Percentiles rank a stretch among this genome's conserved stretches.
Evolutionary conservation across 768 basidiomycete genomes (phyloP).

Genomic region (Austroboletus eburneus): DNA sequence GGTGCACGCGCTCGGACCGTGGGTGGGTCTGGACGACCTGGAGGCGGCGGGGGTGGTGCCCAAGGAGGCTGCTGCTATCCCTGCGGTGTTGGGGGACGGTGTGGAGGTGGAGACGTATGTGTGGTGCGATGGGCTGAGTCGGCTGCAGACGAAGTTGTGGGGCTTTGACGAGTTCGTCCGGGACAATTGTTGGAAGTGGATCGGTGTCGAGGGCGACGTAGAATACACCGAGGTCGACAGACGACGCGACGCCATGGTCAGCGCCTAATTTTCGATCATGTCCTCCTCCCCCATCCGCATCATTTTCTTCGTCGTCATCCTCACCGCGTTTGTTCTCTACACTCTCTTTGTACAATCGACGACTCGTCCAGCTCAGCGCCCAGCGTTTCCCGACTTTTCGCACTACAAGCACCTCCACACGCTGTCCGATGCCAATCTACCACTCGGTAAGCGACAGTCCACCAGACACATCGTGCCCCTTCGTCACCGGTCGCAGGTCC

Average conservation of each 20-base stretch:
- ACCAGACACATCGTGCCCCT: not conserved
- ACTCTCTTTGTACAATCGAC: too few species aligned
- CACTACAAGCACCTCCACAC: constrained; percentile 41
- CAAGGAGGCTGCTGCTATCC: constrained; percentile 39
- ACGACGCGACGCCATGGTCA: too few species aligned
- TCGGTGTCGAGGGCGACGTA: constrained; percentile 38
- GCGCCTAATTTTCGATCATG: too few species aligned
- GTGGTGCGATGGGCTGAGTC: constrained; percentile 42
- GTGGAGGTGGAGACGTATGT: constrained; percentile 71
- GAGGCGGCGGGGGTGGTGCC: constrained; percentile 33
- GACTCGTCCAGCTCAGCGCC: constrained; percentile 29
- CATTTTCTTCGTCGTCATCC: constrained; percentile 7
- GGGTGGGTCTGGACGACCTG: constrained; percentile 30
- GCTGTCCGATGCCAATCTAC: constrained; percentile 48
- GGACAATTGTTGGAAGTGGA: constrained; percentile 78
- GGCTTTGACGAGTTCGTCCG: constrained; percentile 75
- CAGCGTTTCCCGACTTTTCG: constrained; percentile 50
- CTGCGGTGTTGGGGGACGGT: constrained; percentile 32
- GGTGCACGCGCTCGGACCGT: constrained; percentile 52
- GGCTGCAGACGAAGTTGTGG: constrained; percentile 66
- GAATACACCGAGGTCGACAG: constrained; percentile 55
- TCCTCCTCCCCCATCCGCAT: not conserved
- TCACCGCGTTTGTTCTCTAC: too few species aligned
- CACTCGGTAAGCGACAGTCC: constrained; percentile 40
- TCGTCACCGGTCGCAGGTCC: constrained; percentile 37